phyloP scores from a whole-genome alignment of 306 rosid genomes.

The Luffa aegyptiaca region DNA sequence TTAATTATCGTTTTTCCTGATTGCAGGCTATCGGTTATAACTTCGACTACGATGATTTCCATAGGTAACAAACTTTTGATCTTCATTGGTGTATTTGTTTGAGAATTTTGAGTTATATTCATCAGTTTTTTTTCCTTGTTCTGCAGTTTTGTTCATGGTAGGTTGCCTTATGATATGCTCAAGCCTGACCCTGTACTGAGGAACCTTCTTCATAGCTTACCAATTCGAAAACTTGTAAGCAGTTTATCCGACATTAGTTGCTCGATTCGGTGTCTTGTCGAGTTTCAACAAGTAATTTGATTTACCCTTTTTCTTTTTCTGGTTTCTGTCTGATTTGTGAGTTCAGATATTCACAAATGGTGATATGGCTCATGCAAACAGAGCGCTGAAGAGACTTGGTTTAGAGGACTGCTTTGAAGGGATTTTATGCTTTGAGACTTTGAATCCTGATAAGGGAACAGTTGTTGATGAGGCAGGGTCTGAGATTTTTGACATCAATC shows the following conservation, averaged over 20 bases:
- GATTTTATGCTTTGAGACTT: constrained; percentile 69
- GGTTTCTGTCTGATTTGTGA: neutral
- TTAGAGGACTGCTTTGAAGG: constrained; percentile 80
- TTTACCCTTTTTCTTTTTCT: neutral
- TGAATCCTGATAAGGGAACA: constrained; percentile 30
- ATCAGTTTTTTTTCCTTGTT: neutral
- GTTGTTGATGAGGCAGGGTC: constrained; percentile 10
- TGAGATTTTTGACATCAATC: constrained; percentile 22
- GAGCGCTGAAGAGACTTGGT: constrained; percentile 66
- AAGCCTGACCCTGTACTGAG: constrained; percentile 68
- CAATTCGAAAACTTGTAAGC: constrained; percentile 69
- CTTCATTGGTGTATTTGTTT: neutral
- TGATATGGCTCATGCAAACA: constrained; percentile 43
- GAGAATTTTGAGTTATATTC: neutral
- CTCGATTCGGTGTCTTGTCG: neutral
- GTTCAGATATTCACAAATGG: constrained; percentile 64
- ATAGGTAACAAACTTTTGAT: constrained; percentile 33
- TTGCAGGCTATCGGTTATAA: constrained; percentile 67
- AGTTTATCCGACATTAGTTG: neutral
- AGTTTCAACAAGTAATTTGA: neutral
- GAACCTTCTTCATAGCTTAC: constrained; percentile 64
- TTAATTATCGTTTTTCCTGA: constrained; percentile 9
- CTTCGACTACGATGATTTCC: constrained; percentile 56
- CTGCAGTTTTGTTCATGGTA: constrained; percentile 71
- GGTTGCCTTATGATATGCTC: constrained; percentile 58